Base-by-base conservation (phyloP, 2,329 filamentous ascomycete species). In the Bipolaris oryzae region DNA sequence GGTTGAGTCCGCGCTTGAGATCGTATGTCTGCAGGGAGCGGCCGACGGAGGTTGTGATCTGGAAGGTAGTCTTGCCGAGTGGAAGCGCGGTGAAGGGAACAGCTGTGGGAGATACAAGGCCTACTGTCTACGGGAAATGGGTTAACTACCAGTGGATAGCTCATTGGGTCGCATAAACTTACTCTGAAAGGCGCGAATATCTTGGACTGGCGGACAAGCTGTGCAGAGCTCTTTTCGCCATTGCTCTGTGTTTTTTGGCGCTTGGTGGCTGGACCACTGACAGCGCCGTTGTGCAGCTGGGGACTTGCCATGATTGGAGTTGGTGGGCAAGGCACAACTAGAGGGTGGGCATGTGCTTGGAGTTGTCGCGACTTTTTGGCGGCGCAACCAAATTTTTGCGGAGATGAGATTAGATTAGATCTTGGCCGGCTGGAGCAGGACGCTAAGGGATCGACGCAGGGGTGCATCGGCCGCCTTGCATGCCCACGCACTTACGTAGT, bases 121-220 rank as follows among this genome's bases (percentile, higher is more conserved):
- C 95, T 63, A 99, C 85, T 44, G 94, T 97, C 91, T 96, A 73
- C 13, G 21, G 21, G 20, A 20, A 28, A 25, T 25, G 20, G 11
- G 56, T 68, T 44, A 69, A 51, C 44, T n/a, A 11, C 50, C 21
- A 7, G 49, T 41, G 13, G 18, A 23, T 16, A 11, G 7, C 15
- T 50, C 49, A n/a, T n/a, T 38, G 10, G 42, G 50, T 18, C 16
- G 39, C 33, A 18, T 13, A 20, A 48, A 47, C 88, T 64, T 87
- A 96, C 92, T 76, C 95, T 83, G 79, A 94, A 98, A 1, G 95
- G 94, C 68, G 93, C 90, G 81, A 99, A 98, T 66, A 98, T 92
- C 73, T 87, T 86, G 10, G 93, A 96, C 80, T 79, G 59, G 63
- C 76, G 61, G 63, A 81, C 70, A 42, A 77, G 64, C 4, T 69